A percentile compares a stretch with the other conserved stretches of the same genome.
Evolutionary conservation across 106 monocot species (phyloP).

Genomic region (Agapanthus africanus): DNA sequence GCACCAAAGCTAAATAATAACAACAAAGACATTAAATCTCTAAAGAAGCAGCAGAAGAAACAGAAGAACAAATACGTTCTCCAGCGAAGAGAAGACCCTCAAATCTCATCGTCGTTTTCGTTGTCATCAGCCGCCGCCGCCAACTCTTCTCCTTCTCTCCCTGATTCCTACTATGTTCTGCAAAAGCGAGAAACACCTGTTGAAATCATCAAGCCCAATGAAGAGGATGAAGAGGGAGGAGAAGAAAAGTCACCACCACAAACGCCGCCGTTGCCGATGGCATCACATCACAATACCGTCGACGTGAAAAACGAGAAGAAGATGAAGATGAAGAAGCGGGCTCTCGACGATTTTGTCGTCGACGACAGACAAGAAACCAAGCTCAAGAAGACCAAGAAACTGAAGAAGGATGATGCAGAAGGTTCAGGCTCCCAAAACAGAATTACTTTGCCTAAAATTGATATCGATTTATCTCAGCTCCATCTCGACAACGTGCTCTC

Average conservation of each 20-base stretch:
- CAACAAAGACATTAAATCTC: too few relatives aligned
- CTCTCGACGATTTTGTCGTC: slow-evolving; percentile 4
- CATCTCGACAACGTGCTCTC: slow-evolving; percentile 12
- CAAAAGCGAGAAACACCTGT: slow-evolving; percentile 10
- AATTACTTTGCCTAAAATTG: slow-evolving; percentile 1
- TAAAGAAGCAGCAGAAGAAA: neutral
- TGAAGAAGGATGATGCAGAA: slow-evolving; percentile 13
- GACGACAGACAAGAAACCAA: neutral
- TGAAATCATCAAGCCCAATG: neutral
- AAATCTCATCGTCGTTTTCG: too few relatives aligned
- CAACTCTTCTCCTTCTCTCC: neutral
- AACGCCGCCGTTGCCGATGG: neutral
- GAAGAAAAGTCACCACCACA: neutral
- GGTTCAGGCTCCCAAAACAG: too few relatives aligned
- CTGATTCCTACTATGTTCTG: slow-evolving; percentile 1
- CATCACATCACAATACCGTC: neutral
- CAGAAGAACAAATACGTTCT: slow-evolving; percentile 27
- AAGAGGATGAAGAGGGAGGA: neutral
- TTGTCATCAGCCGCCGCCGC: neutral
- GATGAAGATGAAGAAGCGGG: slow-evolving; percentile 1
- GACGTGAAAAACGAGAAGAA: neutral
- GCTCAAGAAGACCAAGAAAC: neutral
- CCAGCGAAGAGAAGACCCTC: slow-evolving; percentile 15
- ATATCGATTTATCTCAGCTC: slow-evolving; percentile 13
- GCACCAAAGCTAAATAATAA: too few relatives aligned